Base-by-base conservation (phyloP, 2,329 filamentous ascomycete genomes). In the Phoma sp. region DNA sequence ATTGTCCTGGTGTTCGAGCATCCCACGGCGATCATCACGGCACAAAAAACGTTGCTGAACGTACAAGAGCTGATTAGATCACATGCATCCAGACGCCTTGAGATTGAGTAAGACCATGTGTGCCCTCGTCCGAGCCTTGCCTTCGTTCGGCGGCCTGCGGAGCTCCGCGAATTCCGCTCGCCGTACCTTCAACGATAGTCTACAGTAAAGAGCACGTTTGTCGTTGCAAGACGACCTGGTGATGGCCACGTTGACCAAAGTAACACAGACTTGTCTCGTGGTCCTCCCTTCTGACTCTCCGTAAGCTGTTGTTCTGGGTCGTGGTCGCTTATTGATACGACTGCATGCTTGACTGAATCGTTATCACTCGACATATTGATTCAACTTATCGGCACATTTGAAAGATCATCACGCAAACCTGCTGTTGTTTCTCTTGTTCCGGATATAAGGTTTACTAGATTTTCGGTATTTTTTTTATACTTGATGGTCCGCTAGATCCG, bases 1-100 rank as follows among this genome's bases (percentile, higher is more conserved):
- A 49, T 65, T 5, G 47, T 71, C 7, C 42, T 74, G 12, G 39
- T 72, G 4, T 69, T 71, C 37, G 54, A 64, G 37, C 65, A 73
- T 47, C 67, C 70, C 5, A 38, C 61, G 4, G 60, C 70, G 0
- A 46, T 72, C 5, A 37, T 70, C 12, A 12, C 45, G 17, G 60
- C 67, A 6, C 67, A 72, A 46, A 67, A 60, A 32, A 66, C 42
- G 29, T 45, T 74, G 38, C 48, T 67, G 7, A 66, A 60, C 38
- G 58, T 73, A 28, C 71, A 73, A 36, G 62, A 66, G 12, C 42
- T 71, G 25, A 57, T 72, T 32, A 55, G 51, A 25, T 45, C 51
- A 17, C 23, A 49, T 34, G 37, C 39, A 15, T 49, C 45, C 4
- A 49, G 46, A 25, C 45, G 40, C 26, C 33, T 39, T 21, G 40